phyloP scores from a whole-genome alignment of 2,329 filamentous ascomycete genomes.

The Fusarium paranaense region DNA sequence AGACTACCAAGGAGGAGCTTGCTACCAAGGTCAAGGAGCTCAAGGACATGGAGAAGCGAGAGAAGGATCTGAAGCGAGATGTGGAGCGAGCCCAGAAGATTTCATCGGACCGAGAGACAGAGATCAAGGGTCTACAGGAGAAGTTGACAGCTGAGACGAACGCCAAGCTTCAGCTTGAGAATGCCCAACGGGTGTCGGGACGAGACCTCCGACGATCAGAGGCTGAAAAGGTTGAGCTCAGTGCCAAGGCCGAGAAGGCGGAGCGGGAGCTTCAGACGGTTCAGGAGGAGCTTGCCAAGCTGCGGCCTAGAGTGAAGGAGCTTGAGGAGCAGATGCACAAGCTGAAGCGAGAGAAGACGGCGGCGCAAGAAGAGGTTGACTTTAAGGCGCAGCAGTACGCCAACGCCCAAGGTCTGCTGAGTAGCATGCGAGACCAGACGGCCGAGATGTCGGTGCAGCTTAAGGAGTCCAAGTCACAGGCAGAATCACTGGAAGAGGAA shows the following conservation, averaged over 20 bases:
- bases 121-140: conserved; percentile 82
- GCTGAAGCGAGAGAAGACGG: conserved; percentile 74
- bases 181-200: conserved; percentile 78
- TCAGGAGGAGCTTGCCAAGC: conserved; percentile 77
- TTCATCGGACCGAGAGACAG: conserved; percentile 78
- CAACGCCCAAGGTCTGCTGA: conserved; percentile 86
- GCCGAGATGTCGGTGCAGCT: conserved; percentile 90
- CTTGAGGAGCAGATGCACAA: conserved; percentile 80
- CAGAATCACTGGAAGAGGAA: conserved; percentile 92
- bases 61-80: conserved; percentile 84
- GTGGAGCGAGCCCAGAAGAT: conserved; percentile 76
- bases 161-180: conserved; percentile 79
- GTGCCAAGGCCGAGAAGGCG: conserved; percentile 78
- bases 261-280: conserved; percentile 76
- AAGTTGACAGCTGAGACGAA: conserved; percentile 81
- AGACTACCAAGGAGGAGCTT: conserved; percentile 80
- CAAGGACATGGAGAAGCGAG: conserved; percentile 80
- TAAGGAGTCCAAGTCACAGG: conserved; percentile 85
- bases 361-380: conserved; percentile 81
- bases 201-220: conserved; percentile 84
- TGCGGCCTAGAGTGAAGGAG: conserved; percentile 71
- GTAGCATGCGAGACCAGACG: conserved; percentile 93
- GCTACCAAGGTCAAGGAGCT: conserved; percentile 69
- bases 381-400: conserved; percentile 88
- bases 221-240: conserved; percentile 81